These are phyloP conservation scores for Tylopilus sp. DNA, from an alignment of 768 basidiomycete genomes.

Conservation along the genomic window DNA sequence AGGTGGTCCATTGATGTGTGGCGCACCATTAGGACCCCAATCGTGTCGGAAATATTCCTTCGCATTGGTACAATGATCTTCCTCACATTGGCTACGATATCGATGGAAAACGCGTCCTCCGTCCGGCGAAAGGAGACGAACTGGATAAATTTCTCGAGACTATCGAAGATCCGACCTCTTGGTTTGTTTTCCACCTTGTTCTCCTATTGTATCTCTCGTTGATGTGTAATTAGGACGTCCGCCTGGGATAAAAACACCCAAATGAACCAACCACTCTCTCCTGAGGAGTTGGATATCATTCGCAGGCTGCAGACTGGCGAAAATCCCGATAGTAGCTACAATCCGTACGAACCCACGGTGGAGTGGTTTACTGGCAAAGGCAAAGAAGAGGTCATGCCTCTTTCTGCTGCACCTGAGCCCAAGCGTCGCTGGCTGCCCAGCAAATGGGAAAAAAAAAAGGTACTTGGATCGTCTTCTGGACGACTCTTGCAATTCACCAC, in stretches of 20 bases:
- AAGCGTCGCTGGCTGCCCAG: conserved; percentile 96
- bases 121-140: conserved; percentile 94
- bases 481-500: conserved; percentile 2
- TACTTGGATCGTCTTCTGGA: conserved; percentile 26
- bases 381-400: conserved; percentile 91
- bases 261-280: conserved; percentile 78
- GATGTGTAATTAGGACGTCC: conserved; percentile 60
- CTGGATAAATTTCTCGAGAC: conserved; percentile 94
- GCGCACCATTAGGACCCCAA: conserved; percentile 69
- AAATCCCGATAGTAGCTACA: conserved; percentile 84
- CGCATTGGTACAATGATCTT: conserved; percentile 99
- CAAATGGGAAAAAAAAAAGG: conserved; percentile 99
- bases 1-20: conserved; percentile 8
- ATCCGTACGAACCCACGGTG: conserved; percentile 90
- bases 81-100: conserved; percentile 99
- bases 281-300: conserved; percentile 94
- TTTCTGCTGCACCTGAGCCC: conserved; percentile 88
- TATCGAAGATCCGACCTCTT: conserved; percentile 86
- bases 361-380: conserved; percentile 99
- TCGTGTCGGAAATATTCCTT: conserved; percentile 90
- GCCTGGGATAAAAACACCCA: conserved; percentile 89
- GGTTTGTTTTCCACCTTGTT: conserved; percentile 48
- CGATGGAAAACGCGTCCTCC: conserved; percentile 89
- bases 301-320: conserved; percentile 85
- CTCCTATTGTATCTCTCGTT: neutral